Percentiles rank a stretch among this genome's conserved stretches.
phyloP scores from a whole-genome alignment of 345 rosid species.

The Ailanthus altissimus region DNA sequence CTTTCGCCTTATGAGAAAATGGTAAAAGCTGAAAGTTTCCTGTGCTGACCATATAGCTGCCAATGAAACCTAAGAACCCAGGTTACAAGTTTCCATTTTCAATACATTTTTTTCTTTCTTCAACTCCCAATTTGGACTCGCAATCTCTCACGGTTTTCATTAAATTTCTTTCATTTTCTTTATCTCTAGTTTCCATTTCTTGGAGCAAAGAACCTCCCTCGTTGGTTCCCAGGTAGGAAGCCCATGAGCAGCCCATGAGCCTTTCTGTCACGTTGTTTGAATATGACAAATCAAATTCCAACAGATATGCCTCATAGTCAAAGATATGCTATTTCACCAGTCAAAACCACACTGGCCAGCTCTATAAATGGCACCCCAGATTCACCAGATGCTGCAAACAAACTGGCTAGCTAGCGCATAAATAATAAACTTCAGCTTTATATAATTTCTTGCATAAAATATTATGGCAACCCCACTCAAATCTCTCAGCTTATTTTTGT shows the following conservation, averaged over 20 bases:
- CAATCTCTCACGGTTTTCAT: constrained; percentile 4
- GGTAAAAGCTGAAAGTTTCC: neutral
- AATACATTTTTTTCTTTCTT: neutral
- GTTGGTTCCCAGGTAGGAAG: constrained; percentile 28
- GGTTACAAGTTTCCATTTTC: neutral
- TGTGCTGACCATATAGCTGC: neutral
- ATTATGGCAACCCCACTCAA: constrained; percentile 30
- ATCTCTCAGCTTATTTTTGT: constrained; percentile 27
- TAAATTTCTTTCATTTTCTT: neutral
- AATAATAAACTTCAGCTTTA: neutral
- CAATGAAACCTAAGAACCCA: neutral
- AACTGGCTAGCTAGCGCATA: neutral
- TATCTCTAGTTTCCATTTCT: neutral
- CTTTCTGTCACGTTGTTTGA: constrained; percentile 7
- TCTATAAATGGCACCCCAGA: constrained; percentile 17
- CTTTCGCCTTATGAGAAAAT: neutral
- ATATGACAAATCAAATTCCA: neutral
- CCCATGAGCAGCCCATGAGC: neutral
- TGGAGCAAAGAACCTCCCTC: constrained; percentile 27
- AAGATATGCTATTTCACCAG: neutral
- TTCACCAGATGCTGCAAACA: neutral
- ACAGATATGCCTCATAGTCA: constrained; percentile 16
- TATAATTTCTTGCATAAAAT: neutral
- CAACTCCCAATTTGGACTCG: constrained; percentile 37
- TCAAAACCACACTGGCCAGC: neutral